Evolutionary conservation across 2,329 filamentous ascomycete genomes (phyloP), one percentile per base, ranked within the genome.

Genomic region (Colletotrichum sp.): DNA sequence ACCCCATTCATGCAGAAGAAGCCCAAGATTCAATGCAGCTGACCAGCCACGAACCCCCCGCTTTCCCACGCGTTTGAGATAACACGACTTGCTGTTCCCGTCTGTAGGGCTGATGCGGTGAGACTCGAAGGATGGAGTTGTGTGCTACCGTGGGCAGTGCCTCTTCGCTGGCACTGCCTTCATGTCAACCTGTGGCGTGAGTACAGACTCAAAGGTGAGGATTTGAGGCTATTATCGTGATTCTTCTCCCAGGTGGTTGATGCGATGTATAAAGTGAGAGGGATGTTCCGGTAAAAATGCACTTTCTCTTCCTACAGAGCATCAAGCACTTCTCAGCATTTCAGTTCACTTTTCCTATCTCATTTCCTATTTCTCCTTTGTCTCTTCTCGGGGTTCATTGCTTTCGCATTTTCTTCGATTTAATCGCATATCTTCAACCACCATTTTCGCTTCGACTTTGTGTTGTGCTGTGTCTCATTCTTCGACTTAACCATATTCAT

Each of bases 31-130:
- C 44, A 52, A 52, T 52, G 59, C 29, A 32, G 16, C 27, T 36
- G 30, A 32, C 15, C 27, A 22, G 59, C 16, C 59, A 62, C 29
- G 15, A 15, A 25, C 16, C 3, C 19, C 16, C 27, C 8, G 57
- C 57, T 12, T 11, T 34, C 19, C 6, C 13, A 22, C 57, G 25
- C n/a, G 29, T 30, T 68, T n/a, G 49, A 19, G 7, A n/a, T n/a
- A 22, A 61, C 25, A 11, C 13, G 12, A 68, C 16, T 16, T 68
- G 22, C 8, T 68, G 11, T 52, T 49, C 19, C 8, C 32, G 13
- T 12, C 11, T 52, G 19, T 68, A 72, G 49, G 69, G 69, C 69
- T 68, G 69, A 72, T n/a, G 32, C 30, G 36, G 34, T 72, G 69
- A 16, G 25, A 61, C 49, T 25, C 15, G 34, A 7, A 67, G 22